A percentile compares a stretch with the other conserved stretches of the same genome.
These are phyloP conservation scores for Exophiala xenobiotica DNA, from an alignment of 2,329 filamentous ascomycete species.

Conservation along the genomic window DNA sequence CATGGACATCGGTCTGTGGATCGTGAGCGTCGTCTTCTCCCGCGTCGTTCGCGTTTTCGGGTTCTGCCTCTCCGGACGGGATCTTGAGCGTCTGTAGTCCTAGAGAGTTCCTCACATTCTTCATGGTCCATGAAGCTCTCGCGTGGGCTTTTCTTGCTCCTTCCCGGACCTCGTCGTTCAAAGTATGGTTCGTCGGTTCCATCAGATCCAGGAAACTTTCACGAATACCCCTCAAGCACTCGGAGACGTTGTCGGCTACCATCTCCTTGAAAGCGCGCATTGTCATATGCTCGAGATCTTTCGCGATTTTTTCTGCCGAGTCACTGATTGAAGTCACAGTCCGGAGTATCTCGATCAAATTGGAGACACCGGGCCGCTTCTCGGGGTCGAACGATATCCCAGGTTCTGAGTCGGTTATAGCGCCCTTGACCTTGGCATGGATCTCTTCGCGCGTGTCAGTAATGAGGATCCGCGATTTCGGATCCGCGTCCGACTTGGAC, in stretches of 20 bases:
- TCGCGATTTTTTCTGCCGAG: slow-evolving; percentile 48
- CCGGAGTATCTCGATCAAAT: slow-evolving; percentile 77
- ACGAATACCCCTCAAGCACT: slow-evolving; percentile 43
- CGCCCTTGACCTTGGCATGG: slow-evolving; percentile 65
- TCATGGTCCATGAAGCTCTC: slow-evolving; percentile 19
- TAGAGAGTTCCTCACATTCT: slow-evolving; percentile 14
- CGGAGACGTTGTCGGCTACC: slow-evolving; percentile 59
- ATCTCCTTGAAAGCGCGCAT: slow-evolving; percentile 64
- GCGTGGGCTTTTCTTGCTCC: slow-evolving; percentile 19
- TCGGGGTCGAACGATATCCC: slow-evolving; percentile 71
- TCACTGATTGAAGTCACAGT: slow-evolving; percentile 56
- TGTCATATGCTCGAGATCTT: slow-evolving; percentile 44
- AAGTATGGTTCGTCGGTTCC: slow-evolving; percentile 10
- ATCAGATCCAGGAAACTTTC: slow-evolving; percentile 23
- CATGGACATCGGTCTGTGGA: neutral
- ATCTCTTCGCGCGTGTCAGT: slow-evolving; percentile 69
- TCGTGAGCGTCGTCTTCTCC: neutral
- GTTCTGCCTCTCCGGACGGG: neutral
- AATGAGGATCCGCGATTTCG: slow-evolving; percentile 76
- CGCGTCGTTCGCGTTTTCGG: neutral
- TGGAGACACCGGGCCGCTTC: slow-evolving; percentile 76
- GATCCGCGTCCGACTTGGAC: slow-evolving; percentile 80
- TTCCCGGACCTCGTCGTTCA: slow-evolving; percentile 15
- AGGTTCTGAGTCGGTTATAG: slow-evolving; percentile 71
- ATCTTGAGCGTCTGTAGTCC: slow-evolving; percentile 7